These are phyloP conservation scores for Orbilia oligospora DNA, from an alignment of 2,329 filamentous ascomycete species.

Conservation along the genomic window DNA sequence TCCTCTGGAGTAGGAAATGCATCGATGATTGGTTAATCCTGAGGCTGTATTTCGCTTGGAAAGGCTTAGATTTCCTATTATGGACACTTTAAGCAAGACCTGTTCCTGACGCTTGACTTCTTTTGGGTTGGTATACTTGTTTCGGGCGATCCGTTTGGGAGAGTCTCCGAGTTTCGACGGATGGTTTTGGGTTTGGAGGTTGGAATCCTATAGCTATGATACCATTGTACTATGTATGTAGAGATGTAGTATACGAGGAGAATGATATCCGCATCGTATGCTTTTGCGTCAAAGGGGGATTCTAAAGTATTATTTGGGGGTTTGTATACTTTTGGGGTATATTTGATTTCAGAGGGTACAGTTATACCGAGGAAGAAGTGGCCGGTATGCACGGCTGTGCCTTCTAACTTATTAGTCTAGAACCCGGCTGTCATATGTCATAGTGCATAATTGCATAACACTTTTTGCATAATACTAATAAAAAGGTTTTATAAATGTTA, in stretches of 20 bases:
- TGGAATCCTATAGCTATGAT: conserved; percentile 5
- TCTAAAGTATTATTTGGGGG: background rate
- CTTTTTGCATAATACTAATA: background rate
- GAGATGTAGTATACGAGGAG: background rate
- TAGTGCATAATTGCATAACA: background rate
- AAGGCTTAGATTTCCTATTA: conserved; percentile 17
- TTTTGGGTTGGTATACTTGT: background rate
- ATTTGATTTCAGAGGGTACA: background rate
- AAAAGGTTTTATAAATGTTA: no score
- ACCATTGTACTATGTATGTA: conserved; percentile 1
- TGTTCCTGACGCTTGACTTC: conserved; percentile 24
- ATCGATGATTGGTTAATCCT: conserved; percentile 25
- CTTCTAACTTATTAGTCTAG: background rate
- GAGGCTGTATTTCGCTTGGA: conserved; percentile 26
- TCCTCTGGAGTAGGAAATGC: background rate
- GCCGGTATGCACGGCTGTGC: background rate
- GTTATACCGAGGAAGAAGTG: background rate
- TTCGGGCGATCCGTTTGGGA: background rate
- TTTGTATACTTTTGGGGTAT: no score
- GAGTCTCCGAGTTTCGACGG: conserved; percentile 16
- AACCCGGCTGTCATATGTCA: background rate
- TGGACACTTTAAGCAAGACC: background rate
- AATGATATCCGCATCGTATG: background rate
- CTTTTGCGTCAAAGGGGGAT: conserved; percentile 5
- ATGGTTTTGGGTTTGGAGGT: background rate